Evolutionary conservation across 2,329 filamentous ascomycete species (phyloP), one percentile per base, ranked within the genome.

Genomic region (Verticillium dahliae): DNA sequence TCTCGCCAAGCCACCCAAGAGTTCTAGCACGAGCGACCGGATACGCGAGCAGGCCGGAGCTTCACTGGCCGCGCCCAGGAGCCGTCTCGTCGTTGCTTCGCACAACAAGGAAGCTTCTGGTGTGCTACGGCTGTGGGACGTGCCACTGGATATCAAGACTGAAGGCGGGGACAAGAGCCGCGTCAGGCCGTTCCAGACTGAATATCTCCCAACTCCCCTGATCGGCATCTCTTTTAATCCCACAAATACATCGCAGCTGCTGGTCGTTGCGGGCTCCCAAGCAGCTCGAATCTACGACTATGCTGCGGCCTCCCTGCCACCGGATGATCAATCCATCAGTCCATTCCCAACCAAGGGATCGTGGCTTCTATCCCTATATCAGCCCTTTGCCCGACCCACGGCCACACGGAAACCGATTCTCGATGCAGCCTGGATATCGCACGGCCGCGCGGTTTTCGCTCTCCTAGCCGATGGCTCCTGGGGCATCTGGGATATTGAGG

Each of bases 401-500:
- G 69, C 78, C 5, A 71, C 79, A 2, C 78, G 86, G 54, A 89
- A 88, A 67, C 81, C 81, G 0, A 80, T 89, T n/a, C 71, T 88
- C 14, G 85, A 85, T 57, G 84, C 86, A 1, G 79, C 81, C 5
- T 89, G 86, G 86, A 81, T 88, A 57, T 76, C 81, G 2, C 81
- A 82, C 62, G 86, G 86, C 10, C 79, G 82, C 56, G 85, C 86
- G 5, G 75, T 89, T 34, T 73, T 89, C 50, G 77, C 79, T 1
- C 75, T 89, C 2, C 74, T 88, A 3, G 81, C 82, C 1, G 86
- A 89, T 66, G 86, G 86, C 6, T 85, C 86, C 69, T 89, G 86
- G 86, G 86, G 85, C 14, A 82, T 89, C 38, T 89, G 86, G 86
- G 86, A 89, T 67, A 78, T 89, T 55, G 84, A 88, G 64, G 83